These are phyloP conservation scores for Helicocarpus griseus DNA, from an alignment of 2,329 filamentous ascomycete species.

Conservation along the genomic window DNA sequence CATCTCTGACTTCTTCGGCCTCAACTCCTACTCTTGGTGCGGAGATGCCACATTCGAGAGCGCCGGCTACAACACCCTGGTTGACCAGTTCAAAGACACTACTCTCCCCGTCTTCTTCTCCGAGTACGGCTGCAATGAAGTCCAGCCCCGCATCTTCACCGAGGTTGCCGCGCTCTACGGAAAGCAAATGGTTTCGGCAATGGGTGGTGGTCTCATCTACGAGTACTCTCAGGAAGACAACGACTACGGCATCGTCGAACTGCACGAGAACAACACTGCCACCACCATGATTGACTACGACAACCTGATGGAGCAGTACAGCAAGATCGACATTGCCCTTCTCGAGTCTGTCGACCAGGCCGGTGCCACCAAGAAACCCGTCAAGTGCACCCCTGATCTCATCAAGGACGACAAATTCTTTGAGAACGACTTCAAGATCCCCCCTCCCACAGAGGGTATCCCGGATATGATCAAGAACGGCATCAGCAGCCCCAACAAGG, in stretches of 20 bases:
- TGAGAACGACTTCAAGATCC: constrained; percentile 70
- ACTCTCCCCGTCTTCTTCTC: constrained; percentile 57
- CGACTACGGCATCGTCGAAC: constrained; percentile 49
- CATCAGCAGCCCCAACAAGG: constrained; percentile 53
- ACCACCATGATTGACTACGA: constrained; percentile 57
- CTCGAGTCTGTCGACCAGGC: constrained; percentile 55
- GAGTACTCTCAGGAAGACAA: constrained; percentile 41
- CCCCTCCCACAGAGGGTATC: constrained; percentile 56
- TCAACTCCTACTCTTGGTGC: constrained; percentile 63
- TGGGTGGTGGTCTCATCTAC: constrained; percentile 50
- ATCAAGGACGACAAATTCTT: constrained; percentile 58
- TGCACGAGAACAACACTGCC: constrained; percentile 49
- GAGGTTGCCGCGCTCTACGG: constrained; percentile 54
- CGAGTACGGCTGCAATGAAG: constrained; percentile 56
- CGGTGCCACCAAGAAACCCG: constrained; percentile 46
- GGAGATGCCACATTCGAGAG: constrained; percentile 46
- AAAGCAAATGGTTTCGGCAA: constrained; percentile 46
- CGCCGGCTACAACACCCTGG: constrained; percentile 48
- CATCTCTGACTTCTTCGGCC: constrained; percentile 54
- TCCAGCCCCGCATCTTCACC: constrained; percentile 48
- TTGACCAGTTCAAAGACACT: constrained; percentile 48
- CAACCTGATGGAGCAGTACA: constrained; percentile 65
- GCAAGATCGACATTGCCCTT: constrained; percentile 59
- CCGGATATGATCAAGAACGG: constrained; percentile 67
- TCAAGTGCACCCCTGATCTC: constrained; percentile 55